Evolutionary conservation across 257 asterid species (phyloP).

Genomic region (Przewalskia tangutica): DNA sequence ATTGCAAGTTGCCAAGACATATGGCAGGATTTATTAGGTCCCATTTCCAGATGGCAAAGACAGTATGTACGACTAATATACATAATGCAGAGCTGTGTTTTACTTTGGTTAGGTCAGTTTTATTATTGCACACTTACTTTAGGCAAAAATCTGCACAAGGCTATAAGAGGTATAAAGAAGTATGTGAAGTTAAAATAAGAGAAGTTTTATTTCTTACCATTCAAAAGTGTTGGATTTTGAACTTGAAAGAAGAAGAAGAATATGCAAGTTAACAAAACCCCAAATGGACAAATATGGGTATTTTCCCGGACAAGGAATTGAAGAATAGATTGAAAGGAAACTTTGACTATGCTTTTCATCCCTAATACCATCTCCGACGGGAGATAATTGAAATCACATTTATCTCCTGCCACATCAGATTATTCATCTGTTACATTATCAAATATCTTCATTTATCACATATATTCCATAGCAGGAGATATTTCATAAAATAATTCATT

Average conservation of each 20-base stretch:
- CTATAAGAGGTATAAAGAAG: not conserved
- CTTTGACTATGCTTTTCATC: constrained; percentile 50
- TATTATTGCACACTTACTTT: not conserved
- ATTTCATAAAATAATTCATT: no score
- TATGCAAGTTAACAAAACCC: not conserved
- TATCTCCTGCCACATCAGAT: no score
- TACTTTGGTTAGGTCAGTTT: not conserved
- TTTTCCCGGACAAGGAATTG: constrained; percentile 15
- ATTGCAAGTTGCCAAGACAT: not conserved
- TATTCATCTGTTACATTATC: no score
- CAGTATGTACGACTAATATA: not conserved
- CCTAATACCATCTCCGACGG: no score
- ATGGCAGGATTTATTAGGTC: not conserved
- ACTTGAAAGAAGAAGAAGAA: not conserved
- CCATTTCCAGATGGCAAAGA: not conserved
- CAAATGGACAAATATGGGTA: not conserved
- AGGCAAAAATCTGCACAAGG: not conserved
- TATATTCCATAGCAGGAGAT: no score
- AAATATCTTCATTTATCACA: no score
- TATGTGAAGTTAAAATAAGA: not conserved
- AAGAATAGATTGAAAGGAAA: constrained; percentile 16
- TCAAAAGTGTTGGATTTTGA: not conserved
- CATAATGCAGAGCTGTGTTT: not conserved
- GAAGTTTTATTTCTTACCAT: not conserved
- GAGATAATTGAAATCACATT: no score